These are phyloP conservation scores for cucumber (Cucumis sativus) DNA, from an alignment of 306 rosid species.

Conservation along the genomic window DNA sequence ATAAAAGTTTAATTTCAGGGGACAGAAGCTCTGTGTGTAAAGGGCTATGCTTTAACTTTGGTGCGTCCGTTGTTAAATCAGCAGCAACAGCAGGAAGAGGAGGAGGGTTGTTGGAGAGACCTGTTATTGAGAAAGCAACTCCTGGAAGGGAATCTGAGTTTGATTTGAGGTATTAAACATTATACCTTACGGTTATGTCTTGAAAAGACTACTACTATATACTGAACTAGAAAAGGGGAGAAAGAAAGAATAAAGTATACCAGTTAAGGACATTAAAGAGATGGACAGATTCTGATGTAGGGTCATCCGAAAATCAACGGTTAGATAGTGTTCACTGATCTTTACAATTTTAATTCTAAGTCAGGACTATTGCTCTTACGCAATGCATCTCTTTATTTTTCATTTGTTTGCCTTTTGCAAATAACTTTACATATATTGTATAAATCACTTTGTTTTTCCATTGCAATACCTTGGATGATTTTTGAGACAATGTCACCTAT, in stretches of 20 bases:
- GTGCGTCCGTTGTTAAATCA: constrained; percentile 40
- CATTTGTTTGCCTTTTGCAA: neutral
- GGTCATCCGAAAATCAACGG: neutral
- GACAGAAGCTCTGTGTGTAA: constrained; percentile 38
- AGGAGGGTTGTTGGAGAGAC: constrained; percentile 79
- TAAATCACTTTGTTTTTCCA: neutral
- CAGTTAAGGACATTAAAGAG: constrained; percentile 5
- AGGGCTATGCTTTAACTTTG: constrained; percentile 39
- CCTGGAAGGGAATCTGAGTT: constrained; percentile 82
- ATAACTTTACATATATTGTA: neutral
- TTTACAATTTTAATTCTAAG: neutral
- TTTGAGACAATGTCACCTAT: neutral
- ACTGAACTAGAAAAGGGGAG: constrained; percentile 5
- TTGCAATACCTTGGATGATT: neutral
- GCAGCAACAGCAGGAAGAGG: constrained; percentile 41
- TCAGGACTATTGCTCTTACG: neutral
- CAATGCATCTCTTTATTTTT: neutral
- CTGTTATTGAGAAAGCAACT: constrained; percentile 60
- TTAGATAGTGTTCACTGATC: neutral
- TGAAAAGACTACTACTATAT: constrained; percentile 6
- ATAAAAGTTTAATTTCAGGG: constrained; percentile 30
- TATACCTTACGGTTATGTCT: constrained; percentile 3
- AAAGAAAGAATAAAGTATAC: constrained; percentile 8
- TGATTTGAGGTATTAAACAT: constrained; percentile 36
- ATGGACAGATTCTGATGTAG: constrained; percentile 6